Evolutionary conservation across 495 filamentous ascomycete species (phyloP).

Genomic region (Pyrenula aspistea): DNA sequence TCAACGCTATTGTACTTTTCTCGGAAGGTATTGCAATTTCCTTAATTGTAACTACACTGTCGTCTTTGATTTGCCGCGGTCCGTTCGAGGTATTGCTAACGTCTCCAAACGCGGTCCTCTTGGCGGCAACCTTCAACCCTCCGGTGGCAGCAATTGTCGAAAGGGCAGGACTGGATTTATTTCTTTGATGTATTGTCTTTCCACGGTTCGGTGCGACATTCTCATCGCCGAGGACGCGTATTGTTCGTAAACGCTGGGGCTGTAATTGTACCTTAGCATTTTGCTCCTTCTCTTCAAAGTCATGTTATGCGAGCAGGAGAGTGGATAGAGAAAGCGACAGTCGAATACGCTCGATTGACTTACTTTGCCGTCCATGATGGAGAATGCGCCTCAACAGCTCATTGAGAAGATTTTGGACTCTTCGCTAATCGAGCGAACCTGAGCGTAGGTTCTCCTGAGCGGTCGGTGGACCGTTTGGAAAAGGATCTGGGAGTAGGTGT

Average conservation of each 20-base stretch:
- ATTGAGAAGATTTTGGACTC: background rate
- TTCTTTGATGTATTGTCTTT: constrained; percentile 61
- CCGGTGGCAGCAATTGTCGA: constrained; percentile 40
- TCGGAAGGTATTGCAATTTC: constrained; percentile 25
- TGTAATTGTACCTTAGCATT: too few relatives aligned
- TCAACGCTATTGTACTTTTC: constrained; percentile 22
- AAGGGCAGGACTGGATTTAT: constrained; percentile 68
- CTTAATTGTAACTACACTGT: constrained; percentile 37
- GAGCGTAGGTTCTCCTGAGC: background rate
- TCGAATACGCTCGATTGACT: too few relatives aligned
- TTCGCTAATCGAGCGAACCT: background rate
- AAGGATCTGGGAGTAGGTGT: background rate
- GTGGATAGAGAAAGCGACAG: too few relatives aligned
- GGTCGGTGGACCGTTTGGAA: background rate
- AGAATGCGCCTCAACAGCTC: too few relatives aligned
- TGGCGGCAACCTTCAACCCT: constrained; percentile 53
- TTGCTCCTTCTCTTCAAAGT: too few relatives aligned
- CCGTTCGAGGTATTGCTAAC: constrained; percentile 58
- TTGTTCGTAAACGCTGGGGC: constrained; percentile 58
- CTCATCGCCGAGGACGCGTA: constrained; percentile 63
- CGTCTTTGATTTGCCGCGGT: constrained; percentile 37
- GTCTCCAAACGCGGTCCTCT: constrained; percentile 70
- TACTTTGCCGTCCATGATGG: background rate
- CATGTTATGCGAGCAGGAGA: too few relatives aligned
- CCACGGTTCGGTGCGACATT: constrained; percentile 45